Evolutionary conservation across 345 rosid species (phyloP).

Genomic region (Euphorbia tirucalli): DNA sequence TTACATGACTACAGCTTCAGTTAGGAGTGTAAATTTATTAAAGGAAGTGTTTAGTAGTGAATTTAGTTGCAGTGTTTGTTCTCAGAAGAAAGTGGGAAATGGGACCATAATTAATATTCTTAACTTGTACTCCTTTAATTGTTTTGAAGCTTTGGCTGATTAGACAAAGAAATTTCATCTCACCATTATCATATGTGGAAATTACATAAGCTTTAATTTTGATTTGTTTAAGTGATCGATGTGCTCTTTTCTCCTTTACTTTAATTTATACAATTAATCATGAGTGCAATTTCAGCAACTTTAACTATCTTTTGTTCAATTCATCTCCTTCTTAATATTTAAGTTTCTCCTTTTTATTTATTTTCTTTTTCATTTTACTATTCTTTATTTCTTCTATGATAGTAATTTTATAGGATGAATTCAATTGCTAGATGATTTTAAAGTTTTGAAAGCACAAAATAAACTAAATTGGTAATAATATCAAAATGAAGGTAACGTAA

Average conservation of each 20-base stretch:
- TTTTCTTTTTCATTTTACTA: too few species aligned
- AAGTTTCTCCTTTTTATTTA: too few species aligned
- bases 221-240: background rate
- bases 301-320: too few species aligned
- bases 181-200: background rate
- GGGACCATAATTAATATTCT: conserved; percentile 46
- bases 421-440: too few species aligned
- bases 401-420: too few species aligned
- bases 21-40: background rate
- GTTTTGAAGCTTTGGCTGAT: conserved; percentile 45
- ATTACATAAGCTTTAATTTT: background rate
- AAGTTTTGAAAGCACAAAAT: too few species aligned
- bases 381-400: too few species aligned
- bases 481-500: too few species aligned
- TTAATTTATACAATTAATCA: background rate
- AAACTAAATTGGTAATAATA: too few species aligned
- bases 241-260: conserved; percentile 1
- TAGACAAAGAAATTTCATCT: conserved; percentile 78
- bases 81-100: conserved; percentile 24
- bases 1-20: too few species aligned
- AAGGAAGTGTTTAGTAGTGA: background rate
- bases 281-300: background rate
- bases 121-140: conserved; percentile 63
- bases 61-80: conserved; percentile 44
- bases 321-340: too few species aligned